Base-by-base conservation (phyloP, 805 yeast species). In the Komagataella phaffii region DNA sequence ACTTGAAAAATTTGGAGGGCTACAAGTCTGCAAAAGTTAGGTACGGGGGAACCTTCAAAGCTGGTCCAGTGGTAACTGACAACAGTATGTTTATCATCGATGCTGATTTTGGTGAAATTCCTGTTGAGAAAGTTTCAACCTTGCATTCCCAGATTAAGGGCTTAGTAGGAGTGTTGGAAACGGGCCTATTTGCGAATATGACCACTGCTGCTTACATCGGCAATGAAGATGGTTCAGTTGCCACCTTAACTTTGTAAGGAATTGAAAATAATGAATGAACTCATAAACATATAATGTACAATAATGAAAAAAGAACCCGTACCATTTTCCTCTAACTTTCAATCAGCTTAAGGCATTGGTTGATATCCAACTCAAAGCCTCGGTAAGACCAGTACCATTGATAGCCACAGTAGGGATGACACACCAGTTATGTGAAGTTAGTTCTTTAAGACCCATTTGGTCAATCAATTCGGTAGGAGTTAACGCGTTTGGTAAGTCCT, bases 61-160 rank as follows among this genome's bases (percentile, higher is more conserved):
- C 99, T 7, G 99, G 99, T 24, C 98, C 99, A 8, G 83, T 89
- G 19, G 85, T 93, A 57, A 91, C 99, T 30, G 99, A 93, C 66
- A 93, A 93, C 69, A 89, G 90, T 67, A 93, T 90, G 67, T 88
- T 89, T 64, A 76, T 93, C 56, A 79, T 93, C 54, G 99, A 93
- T 67, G 95, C 96, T 36, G 88, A 89, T 63, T 91, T 93, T 62
- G 97, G 96, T 46, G 78, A 76, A 54, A 80, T 93, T 50, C 78
- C 80, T 18, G 64, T 60, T 36, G 60, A 58, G 10, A 64, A 74
- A 51, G 78, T 80, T 3, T 59, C 51, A 14, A 58, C 55, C 44
- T 75, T 93, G 58, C 90, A 90, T 64, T 55, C 63, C 43, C 65
- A 79, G 59, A 81, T 93, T 65, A 88, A 86, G 67, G 63, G 72